Conservation (phyloP, 1,139 yeast genomes). For the Taphrina pruni region DNA sequence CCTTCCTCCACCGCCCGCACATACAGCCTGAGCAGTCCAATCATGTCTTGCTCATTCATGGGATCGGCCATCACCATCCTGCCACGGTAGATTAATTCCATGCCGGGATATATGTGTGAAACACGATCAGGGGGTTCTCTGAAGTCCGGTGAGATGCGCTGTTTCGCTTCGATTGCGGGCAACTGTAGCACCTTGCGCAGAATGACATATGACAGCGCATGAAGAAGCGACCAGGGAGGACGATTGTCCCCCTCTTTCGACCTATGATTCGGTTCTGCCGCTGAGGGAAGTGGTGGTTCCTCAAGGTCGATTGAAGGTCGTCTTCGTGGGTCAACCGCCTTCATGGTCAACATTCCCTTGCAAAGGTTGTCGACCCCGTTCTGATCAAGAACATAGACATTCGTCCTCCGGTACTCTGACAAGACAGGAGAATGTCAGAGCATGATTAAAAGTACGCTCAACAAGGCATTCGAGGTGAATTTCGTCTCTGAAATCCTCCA, state of each 20-base stretch:
- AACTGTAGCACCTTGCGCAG: conserved; percentile 1
- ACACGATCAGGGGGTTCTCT: conserved; percentile 13
- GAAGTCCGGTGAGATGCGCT: neutral
- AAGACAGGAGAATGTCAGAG: too few relatives aligned
- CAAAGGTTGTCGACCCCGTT: too few relatives aligned
- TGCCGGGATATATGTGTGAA: conserved; percentile 13
- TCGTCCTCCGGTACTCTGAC: too few relatives aligned
- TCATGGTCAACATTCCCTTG: neutral
- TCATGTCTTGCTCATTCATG: conserved; percentile 8
- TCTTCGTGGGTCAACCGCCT: conserved; percentile 1
- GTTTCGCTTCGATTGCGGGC: neutral
- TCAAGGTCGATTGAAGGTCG: conserved; percentile 13
- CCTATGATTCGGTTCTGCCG: neutral
- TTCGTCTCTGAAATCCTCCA: too few relatives aligned
- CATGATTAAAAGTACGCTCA: too few relatives aligned
- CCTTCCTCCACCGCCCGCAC: conserved; percentile 7
- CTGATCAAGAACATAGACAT: too few relatives aligned
- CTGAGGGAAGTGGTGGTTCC: neutral
- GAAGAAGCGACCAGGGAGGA: neutral
- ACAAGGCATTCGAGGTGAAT: too few relatives aligned
- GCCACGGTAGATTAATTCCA: conserved; percentile 12
- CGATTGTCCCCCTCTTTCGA: neutral
- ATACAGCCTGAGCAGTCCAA: conserved; percentile 7
- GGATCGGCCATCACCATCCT: neutral
- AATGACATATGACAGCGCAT: conserved; percentile 2